phyloP scores from a whole-genome alignment of 2,329 filamentous ascomycete species.

The Alternaria consortialis region DNA sequence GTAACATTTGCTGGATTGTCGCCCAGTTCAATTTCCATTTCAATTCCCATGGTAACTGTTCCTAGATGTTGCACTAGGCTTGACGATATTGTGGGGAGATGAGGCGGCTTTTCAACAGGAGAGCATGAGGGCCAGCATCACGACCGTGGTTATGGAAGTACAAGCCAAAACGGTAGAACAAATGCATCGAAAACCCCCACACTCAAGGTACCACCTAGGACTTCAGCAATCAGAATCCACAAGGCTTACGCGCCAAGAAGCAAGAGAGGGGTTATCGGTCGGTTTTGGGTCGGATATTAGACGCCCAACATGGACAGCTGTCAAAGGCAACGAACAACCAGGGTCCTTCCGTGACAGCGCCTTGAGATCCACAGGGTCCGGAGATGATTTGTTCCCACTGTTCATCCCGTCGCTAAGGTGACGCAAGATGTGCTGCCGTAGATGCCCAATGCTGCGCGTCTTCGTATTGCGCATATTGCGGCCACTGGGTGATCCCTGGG shows the following conservation, averaged over 20 bases:
- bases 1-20: constrained; percentile 9
- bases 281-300: neutral
- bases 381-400: constrained; percentile 9
- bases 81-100: neutral
- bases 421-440: constrained; percentile 11
- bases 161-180: neutral
- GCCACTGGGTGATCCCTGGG: constrained; percentile 8
- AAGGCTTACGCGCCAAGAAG: neutral
- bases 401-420: constrained; percentile 10
- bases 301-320: constrained; percentile 9
- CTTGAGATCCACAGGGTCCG: constrained; percentile 11
- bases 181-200: neutral
- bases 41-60: constrained; percentile 5
- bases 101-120: constrained; percentile 4
- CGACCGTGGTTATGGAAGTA: neutral
- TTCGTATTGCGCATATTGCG: constrained; percentile 7
- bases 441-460: constrained; percentile 14
- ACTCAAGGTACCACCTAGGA: neutral
- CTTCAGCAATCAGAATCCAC: neutral
- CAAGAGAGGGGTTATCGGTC: neutral
- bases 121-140: neutral
- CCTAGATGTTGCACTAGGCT: constrained; percentile 5
- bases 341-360: neutral
- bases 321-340: neutral
- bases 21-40: neutral